These are phyloP conservation scores for Alternaria triticina DNA, from an alignment of 2,329 filamentous ascomycete genomes.

Conservation along the genomic window DNA sequence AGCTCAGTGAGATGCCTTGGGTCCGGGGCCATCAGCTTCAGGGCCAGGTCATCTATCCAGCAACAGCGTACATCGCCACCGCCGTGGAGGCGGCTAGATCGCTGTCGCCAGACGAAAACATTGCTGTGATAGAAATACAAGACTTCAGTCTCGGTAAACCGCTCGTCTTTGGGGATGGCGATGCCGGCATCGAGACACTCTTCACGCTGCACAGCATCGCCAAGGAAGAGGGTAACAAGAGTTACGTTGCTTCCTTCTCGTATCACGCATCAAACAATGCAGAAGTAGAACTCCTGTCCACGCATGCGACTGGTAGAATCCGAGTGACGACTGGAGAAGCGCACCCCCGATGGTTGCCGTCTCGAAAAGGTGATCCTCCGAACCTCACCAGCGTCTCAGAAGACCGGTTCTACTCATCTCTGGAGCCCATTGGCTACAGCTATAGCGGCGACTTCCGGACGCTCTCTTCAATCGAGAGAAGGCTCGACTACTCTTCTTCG, in stretches of 20 bases:
- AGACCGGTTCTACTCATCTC: neutral
- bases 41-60: neutral
- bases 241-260: neutral
- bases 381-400: neutral
- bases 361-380: neutral
- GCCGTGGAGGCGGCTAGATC: neutral
- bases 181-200: neutral
- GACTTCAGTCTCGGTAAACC: slow-evolving; percentile 1
- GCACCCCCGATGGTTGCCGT: neutral
- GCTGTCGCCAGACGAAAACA: neutral
- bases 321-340: neutral
- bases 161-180: neutral
- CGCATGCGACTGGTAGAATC: neutral
- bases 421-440: neutral
- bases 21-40: neutral
- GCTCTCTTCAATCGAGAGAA: neutral
- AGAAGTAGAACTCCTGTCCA: neutral
- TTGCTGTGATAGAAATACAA: neutral
- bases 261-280: neutral
- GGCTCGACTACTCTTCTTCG: neutral
- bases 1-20: slow-evolving; percentile 3
- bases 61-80: neutral
- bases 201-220: neutral
- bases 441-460: neutral
- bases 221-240: neutral